Percentiles rank a stretch among this genome's conserved stretches.
Conservation (phyloP, 2,329 filamentous ascomycete genomes). For the Fusarium phyllophilum region DNA sequence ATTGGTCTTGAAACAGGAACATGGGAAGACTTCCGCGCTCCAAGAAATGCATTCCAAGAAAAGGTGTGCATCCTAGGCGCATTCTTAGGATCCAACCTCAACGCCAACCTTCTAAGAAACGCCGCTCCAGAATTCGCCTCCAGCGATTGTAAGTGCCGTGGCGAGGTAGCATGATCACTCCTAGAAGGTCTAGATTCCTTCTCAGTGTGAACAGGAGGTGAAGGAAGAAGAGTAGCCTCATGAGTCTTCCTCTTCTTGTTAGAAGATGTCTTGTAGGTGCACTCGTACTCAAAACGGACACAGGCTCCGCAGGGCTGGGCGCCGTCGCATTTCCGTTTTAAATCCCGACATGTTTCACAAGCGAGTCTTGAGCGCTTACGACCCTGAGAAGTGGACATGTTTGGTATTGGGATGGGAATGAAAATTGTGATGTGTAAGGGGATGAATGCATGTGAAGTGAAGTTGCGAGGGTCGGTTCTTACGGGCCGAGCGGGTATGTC, state of each 20-base stretch:
- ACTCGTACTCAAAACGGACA: constrained; percentile 63
- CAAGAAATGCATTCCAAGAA: constrained; percentile 61
- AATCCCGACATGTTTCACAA: constrained; percentile 62
- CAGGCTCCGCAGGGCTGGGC: constrained; percentile 63
- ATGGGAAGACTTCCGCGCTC: constrained; percentile 38
- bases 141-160: constrained; percentile 53
- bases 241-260: constrained; percentile 21
- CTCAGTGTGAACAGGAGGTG: constrained; percentile 1
- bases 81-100: constrained; percentile 62
- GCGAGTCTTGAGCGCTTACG: constrained; percentile 56
- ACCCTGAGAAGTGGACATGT: constrained; percentile 35
- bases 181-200: not conserved
- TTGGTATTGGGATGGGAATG: not conserved
- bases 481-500: constrained; percentile 28
- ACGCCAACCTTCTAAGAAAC: constrained; percentile 63
- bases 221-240: not conserved
- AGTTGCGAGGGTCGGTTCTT: constrained; percentile 8
- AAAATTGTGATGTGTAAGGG: not conserved
- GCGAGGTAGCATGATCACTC: constrained; percentile 24
- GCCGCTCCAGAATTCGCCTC: constrained; percentile 68
- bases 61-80: constrained; percentile 65
- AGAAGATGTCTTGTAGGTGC: constrained; percentile 53
- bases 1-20: constrained; percentile 49
- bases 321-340: constrained; percentile 67
- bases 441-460: not conserved